Base-by-base conservation (phyloP, 352 stramenopile species). In the Sclerospora graminicola region DNA sequence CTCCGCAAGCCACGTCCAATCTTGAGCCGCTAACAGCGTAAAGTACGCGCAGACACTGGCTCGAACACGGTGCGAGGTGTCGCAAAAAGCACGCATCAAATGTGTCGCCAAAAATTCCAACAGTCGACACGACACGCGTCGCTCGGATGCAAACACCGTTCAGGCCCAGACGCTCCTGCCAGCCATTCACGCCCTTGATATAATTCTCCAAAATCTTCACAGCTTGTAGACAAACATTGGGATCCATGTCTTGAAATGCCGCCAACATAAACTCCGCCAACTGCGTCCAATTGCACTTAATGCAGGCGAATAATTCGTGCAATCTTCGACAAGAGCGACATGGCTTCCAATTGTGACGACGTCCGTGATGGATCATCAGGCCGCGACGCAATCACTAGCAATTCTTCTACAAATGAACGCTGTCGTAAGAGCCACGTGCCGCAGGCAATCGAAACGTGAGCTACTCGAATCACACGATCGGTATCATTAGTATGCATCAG, bases 131-230 rank as follows among this genome's bases (percentile, higher is more conserved):
- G n/a, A n/a, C n/a, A n/a, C n/a, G n/a, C n/a, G n/a, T n/a, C n/a
- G n/a, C n/a, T n/a, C 54, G 35, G 13, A 5, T 2, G 38, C 15
- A 18, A 15, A 16, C 2, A n/a, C n/a, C n/a, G 29, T 18, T 11
- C 45, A 15, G 13, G 4, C 9, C 35, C 29, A 19, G 40, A 16
- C 21, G 29, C 13, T 55, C 43, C 11, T 41, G 13, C 5, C 36
- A 57, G 3, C 51, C 46, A 26, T 64, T 63, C 28, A 75, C 65
- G 15, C 78, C 79, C 39, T 90, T 86, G 48, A 93, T 85, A 46
- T 93, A 90, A 41, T 89, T 89, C 43, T 93, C 81, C 41, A 93
- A 29, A 32, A 93, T 88, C 44, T 93, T 93, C 4, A 93, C 71
- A 1, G 81, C 81, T 70, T 93, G 81, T 0, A 93, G 62, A 0